Base-by-base conservation (phyloP, 2,329 filamentous ascomycete genomes). In the Hirsutella minnesotensis region DNA sequence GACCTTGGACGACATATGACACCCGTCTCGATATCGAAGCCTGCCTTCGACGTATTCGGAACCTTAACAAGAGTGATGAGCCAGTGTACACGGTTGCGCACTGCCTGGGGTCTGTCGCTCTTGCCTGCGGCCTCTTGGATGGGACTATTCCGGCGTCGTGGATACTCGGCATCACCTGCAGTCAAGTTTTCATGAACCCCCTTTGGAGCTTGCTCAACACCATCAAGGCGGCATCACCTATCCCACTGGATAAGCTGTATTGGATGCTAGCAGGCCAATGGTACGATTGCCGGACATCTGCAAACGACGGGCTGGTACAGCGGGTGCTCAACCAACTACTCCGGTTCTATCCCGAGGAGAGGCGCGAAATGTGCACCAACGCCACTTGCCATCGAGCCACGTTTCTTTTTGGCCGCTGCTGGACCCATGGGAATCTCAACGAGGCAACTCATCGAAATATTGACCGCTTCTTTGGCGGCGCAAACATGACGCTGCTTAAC, bases 371-470 rank as follows among this genome's bases (percentile, higher is more conserved):
- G 3, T 84, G 79, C 62, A 73, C 67, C 54, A 79, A 70, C 47
- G 72, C 73, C 2, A 67, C 67, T 41, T 83, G 79, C 60, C 79
- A 82, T 58, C 70, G 79, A 15, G 65, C 67, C 42, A 69, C 68
- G 5, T 60, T 83, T 20, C 68, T 76, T 13, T 83, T 81, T 49
- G 79, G 78, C 30, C 70, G 75, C 47, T 60, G 47, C 58, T 84
- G 78, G 78, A 77, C 71, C 52, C 79, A 83, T 57, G 55, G 51
- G 3, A 82, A 83, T 55, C 68, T 83, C 24, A 82, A 81, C 60
- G 74, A 75, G 59, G 75, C 72, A 3, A 83, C 79, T 2, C 79
- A 83, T 57, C 61, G 69, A 1, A 71, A 79, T 52, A 70, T 81
- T 38, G 69, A 77, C 55, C 67, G 70, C 27, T 77, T 81, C 59